Evolutionary conservation across 2,329 filamentous ascomycete species (phyloP).

Genomic region (Microdochium trichocladiopsis): DNA sequence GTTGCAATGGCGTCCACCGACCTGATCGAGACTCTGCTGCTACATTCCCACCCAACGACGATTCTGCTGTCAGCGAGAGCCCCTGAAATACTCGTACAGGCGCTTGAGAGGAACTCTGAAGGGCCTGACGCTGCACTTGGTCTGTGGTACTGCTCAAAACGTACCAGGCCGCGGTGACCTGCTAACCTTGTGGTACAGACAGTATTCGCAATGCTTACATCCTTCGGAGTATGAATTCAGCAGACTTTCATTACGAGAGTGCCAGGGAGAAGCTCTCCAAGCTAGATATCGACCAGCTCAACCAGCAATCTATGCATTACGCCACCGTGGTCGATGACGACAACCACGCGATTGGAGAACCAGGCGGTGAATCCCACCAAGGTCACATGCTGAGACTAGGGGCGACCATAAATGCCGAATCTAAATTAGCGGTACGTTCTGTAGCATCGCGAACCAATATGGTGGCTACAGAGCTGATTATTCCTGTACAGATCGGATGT

Average conservation of each 20-base stretch:
- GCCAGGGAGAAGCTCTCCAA: constrained; percentile 60
- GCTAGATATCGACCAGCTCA: constrained; percentile 43
- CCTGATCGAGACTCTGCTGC: constrained; percentile 53
- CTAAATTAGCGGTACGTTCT: constrained; percentile 53
- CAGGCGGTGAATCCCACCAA: constrained; percentile 45
- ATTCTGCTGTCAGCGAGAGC: constrained; percentile 44
- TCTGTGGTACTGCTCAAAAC: background rate
- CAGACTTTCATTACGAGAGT: constrained; percentile 64
- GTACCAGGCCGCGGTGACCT: too few species aligned
- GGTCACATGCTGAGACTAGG: constrained; percentile 62
- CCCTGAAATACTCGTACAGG: constrained; percentile 29
- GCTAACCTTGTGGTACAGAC: too few species aligned
- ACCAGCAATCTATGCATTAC: constrained; percentile 49
- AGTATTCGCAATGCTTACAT: constrained; percentile 32
- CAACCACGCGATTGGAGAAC: constrained; percentile 22
- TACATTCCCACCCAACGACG: constrained; percentile 47
- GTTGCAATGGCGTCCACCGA: constrained; percentile 62
- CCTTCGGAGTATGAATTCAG: constrained; percentile 61
- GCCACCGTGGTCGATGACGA: constrained; percentile 46
- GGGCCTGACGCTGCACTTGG: constrained; percentile 11
- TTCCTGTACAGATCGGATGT: constrained; percentile 57
- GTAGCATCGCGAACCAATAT: background rate
- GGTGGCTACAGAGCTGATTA: constrained; percentile 6
- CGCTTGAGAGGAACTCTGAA: constrained; percentile 25
- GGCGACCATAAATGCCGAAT: constrained; percentile 67